These are phyloP conservation scores for Phialemoniopsis sp. DNA, from an alignment of 2,329 filamentous ascomycete genomes.

Conservation along the genomic window DNA sequence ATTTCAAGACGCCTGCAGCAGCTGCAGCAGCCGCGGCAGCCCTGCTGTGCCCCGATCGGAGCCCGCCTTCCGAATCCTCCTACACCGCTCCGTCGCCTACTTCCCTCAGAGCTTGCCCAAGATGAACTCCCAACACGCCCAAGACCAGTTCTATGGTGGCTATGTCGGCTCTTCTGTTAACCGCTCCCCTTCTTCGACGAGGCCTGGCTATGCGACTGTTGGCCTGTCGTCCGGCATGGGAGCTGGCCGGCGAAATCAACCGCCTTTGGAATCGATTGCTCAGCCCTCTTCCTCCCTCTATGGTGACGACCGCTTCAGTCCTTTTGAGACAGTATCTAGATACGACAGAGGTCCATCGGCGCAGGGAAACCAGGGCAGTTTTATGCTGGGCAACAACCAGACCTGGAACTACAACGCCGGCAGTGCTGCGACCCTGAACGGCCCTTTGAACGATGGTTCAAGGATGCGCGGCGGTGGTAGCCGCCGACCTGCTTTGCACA, in stretches of 20 bases:
- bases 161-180: constrained; percentile 51
- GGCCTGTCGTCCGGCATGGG: constrained; percentile 19
- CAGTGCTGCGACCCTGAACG: constrained; percentile 59
- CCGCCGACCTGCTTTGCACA: constrained; percentile 61
- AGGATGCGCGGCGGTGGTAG: constrained; percentile 47
- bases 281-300: constrained; percentile 64
- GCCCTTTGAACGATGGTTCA: constrained; percentile 61
- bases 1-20: too few species aligned
- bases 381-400: constrained; percentile 64
- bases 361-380: constrained; percentile 27
- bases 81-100: too few species aligned
- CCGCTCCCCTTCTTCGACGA: constrained; percentile 69
- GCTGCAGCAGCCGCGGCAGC: too few species aligned
- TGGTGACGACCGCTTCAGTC: constrained; percentile 61
- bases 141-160: constrained; percentile 64
- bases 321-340: constrained; percentile 53
- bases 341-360: constrained; percentile 33
- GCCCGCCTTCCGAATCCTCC: too few species aligned
- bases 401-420: constrained; percentile 75
- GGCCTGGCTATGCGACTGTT: constrained; percentile 58
- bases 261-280: constrained; percentile 72
- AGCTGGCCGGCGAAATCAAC: constrained; percentile 66
- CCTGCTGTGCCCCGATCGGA: too few species aligned
- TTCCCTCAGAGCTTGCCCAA: too few species aligned
- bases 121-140: constrained; percentile 52